A percentile compares a stretch with the other conserved stretches of the same genome.
Conservation (phyloP, 805 yeast genomes). For the Cephaloascus albidus region DNA sequence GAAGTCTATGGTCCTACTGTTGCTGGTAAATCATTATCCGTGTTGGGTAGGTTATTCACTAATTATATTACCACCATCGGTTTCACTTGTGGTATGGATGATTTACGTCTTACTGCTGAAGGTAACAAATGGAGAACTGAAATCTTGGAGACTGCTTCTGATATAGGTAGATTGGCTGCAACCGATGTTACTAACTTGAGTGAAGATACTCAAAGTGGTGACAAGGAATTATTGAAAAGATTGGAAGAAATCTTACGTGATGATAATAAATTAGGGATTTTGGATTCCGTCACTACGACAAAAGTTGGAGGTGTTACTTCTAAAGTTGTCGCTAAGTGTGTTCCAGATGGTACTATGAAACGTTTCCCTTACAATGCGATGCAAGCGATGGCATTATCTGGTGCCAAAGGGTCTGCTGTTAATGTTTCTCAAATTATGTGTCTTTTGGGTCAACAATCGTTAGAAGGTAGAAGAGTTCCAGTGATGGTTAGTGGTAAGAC, state of each 20-base stretch:
- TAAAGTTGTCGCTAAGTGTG: slow-evolving; percentile 89
- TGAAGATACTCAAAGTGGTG: slow-evolving; percentile 31
- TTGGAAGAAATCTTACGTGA: slow-evolving; percentile 93
- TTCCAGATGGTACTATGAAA: slow-evolving; percentile 95
- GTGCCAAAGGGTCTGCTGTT: slow-evolving; percentile 98
- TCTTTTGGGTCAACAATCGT: slow-evolving; percentile 95
- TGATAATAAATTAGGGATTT: slow-evolving; percentile 80
- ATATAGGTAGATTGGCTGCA: slow-evolving; percentile 87
- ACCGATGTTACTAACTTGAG: slow-evolving; percentile 83
- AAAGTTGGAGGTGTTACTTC: slow-evolving; percentile 89
- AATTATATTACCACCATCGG: slow-evolving; percentile 88
- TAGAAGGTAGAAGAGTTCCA: slow-evolving; percentile 99
- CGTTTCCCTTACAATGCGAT: slow-evolving; percentile 91
- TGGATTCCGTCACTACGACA: slow-evolving; percentile 92
- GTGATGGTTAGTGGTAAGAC: slow-evolving; percentile 98
- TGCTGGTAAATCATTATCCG: slow-evolving; percentile 85
- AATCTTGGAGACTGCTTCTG: slow-evolving; percentile 66
- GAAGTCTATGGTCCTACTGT: slow-evolving; percentile 89
- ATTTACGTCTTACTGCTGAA: slow-evolving; percentile 79
- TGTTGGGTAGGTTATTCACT: slow-evolving; percentile 92
- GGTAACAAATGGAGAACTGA: slow-evolving; percentile 88
- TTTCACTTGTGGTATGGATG: slow-evolving; percentile 99
- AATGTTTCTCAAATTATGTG: slow-evolving; percentile 99
- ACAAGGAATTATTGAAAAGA: slow-evolving; percentile 76
- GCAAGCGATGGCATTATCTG: slow-evolving; percentile 99